Evolutionary conservation across 257 asterid genomes (phyloP), one percentile per base, ranked within the genome.

Genomic region (Asclepias syriaca): DNA sequence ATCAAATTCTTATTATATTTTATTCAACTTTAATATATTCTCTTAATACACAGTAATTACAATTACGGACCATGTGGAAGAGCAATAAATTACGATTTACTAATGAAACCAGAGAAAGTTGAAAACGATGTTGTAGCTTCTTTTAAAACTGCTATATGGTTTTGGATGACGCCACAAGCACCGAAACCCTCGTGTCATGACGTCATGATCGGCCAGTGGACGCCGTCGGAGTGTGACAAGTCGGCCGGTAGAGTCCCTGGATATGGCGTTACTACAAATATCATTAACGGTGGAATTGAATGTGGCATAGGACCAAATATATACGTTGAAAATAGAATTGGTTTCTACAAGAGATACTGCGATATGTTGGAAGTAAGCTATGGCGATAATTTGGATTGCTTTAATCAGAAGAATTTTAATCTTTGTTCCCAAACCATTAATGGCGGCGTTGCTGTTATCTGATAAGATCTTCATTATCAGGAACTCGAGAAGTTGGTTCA

Each of bases 91-190:
- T 69, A 0, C 2, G 65, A 79, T 66, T 39, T 79, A 29, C 56
- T 82, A 18, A 59, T 19, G 15, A 63, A 82, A 11, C 86, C 86
- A 14, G 83, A 82, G 48, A 45, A 66, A 7, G 86, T 76, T 7
- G 74, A 79, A 7, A 76, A 15, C 14, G 69, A 82, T 7, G n/a
- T 79, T 0, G 57, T 67, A 22, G 54, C 76, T 56, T 70, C 85
- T 8, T 81, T 81, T 77, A 78, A 81, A 74, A 78, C 83, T 5
- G 85, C 81, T 11, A 18, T 82, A 1, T 82, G 85, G 85, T 76
- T 78, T 24, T 82, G 85, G 85, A 79, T 73, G 86, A 79, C 86
- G 12, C 72, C 81, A 1, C 86, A 82, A 12, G 13, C 68, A 11
- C 72, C 74, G 27, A 82, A 79, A 54, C 84, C 82, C 0, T 82